phyloP scores from a whole-genome alignment of 352 stramenopile species.

The Phytophthora pseudosyringae region DNA sequence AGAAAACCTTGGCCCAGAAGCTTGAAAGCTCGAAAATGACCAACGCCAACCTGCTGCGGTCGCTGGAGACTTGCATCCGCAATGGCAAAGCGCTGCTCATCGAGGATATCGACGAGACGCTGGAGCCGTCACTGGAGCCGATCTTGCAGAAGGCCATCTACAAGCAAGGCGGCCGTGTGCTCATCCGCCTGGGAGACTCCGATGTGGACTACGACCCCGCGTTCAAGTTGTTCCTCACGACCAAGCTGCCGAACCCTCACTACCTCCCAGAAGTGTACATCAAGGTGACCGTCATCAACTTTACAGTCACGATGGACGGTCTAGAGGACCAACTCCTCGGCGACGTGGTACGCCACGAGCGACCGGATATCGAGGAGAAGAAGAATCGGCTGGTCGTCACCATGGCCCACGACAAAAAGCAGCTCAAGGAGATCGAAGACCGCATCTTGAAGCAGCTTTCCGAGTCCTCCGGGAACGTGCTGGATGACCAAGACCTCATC shows the following conservation, averaged over 20 bases:
- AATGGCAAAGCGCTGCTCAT: conserved; percentile 92
- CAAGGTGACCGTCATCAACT: conserved; percentile 97
- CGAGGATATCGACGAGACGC: conserved; percentile 92
- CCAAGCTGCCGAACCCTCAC: conserved; percentile 94
- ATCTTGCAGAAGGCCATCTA: conserved; percentile 94
- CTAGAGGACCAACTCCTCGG: conserved; percentile 94
- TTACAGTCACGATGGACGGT: conserved; percentile 95
- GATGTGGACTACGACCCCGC: conserved; percentile 94
- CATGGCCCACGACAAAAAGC: conserved; percentile 94
- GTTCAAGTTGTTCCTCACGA: conserved; percentile 94
- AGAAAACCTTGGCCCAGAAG: conserved; percentile 80
- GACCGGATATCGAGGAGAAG: conserved; percentile 94
- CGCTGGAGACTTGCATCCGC: conserved; percentile 93
- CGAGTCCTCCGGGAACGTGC: conserved; percentile 92
- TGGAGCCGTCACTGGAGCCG: conserved; percentile 93
- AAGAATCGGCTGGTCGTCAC: conserved; percentile 93
- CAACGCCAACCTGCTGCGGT: conserved; percentile 89
- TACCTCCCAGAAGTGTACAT: conserved; percentile 96
- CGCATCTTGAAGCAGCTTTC: conserved; percentile 93
- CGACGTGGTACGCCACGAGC: conserved; percentile 92
- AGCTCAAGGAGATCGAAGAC: conserved; percentile 94
- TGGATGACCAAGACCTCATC: conserved; percentile 93
- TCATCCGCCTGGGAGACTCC: conserved; percentile 92
- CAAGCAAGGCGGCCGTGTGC: conserved; percentile 87
- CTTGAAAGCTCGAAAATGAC: conserved; percentile 92